Conservation (phyloP, 2,329 filamentous ascomycete genomes). For the Cladosporium sp. region DNA sequence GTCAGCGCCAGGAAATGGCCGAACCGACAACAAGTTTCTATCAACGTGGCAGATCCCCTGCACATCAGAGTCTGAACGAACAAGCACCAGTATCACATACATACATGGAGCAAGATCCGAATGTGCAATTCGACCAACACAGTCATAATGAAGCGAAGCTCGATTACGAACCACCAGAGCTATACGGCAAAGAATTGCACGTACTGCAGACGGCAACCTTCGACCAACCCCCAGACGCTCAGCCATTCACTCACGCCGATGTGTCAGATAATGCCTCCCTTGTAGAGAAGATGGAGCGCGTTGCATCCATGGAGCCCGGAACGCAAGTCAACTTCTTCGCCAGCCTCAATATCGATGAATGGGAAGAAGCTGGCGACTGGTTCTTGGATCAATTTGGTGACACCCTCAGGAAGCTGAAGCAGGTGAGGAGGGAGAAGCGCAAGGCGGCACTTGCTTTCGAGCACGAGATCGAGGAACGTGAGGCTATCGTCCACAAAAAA, state of each 20-base stretch:
- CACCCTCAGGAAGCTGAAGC: conserved; percentile 47
- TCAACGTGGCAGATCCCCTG: background rate
- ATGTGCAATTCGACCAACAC: background rate
- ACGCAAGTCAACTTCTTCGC: conserved; percentile 47
- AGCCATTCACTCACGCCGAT: conserved; percentile 11
- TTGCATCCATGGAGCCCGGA: conserved; percentile 12
- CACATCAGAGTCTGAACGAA: background rate
- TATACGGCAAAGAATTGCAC: conserved; percentile 23
- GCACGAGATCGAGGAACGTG: conserved; percentile 47
- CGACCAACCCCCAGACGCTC: conserved; percentile 21
- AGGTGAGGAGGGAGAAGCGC: conserved; percentile 48
- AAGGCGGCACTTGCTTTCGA: conserved; percentile 50
- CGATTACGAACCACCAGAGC: conserved; percentile 23
- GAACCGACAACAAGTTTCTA: too few species aligned
- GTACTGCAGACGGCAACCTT: conserved; percentile 25
- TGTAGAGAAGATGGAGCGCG: conserved; percentile 17
- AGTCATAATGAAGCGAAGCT: conserved; percentile 9
- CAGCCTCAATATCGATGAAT: conserved; percentile 47
- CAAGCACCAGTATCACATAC: background rate
- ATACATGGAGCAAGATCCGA: background rate
- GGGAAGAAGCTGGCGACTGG: conserved; percentile 58
- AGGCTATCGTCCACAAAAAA: conserved; percentile 46
- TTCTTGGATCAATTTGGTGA: conserved; percentile 50
- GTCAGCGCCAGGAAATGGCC: too few species aligned
- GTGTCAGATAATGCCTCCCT: conserved; percentile 16